Evolutionary conservation across 805 yeast genomes (phyloP).

Genomic region (Saccharomycopsis fermentans): DNA sequence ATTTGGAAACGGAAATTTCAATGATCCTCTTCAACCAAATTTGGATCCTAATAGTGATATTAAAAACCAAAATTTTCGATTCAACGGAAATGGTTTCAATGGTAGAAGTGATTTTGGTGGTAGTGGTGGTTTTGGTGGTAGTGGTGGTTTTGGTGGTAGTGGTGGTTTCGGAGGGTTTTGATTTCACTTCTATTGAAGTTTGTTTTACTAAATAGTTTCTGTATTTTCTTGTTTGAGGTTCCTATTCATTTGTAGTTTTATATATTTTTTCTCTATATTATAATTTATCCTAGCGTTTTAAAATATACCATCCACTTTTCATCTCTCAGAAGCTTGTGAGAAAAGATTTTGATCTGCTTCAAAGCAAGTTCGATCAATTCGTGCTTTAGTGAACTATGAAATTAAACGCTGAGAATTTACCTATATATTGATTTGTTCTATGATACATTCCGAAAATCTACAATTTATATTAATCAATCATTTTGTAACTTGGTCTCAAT

Average conservation of each 20-base stretch:
- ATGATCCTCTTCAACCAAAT: constrained; percentile 10
- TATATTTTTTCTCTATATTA: neutral
- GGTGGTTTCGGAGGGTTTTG: constrained; percentile 19
- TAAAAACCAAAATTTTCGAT: neutral
- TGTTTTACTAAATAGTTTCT: neutral
- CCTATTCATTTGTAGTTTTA: neutral
- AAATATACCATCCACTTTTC: too few relatives aligned
- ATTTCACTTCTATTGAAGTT: neutral
- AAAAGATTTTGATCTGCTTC: too few relatives aligned
- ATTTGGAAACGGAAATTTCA: constrained; percentile 11
- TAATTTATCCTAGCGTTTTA: too few relatives aligned
- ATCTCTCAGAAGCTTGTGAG: too few relatives aligned
- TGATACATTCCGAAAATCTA: too few relatives aligned
- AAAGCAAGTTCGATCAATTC: too few relatives aligned
- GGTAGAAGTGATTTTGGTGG: constrained; percentile 7
- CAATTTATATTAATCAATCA: too few relatives aligned
- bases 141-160: constrained; percentile 18
- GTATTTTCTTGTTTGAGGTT: neutral
- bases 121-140: constrained; percentile 17
- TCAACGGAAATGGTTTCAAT: neutral
- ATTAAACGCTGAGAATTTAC: too few relatives aligned
- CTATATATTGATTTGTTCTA: too few relatives aligned
- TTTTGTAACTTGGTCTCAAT: too few relatives aligned
- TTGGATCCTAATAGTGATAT: neutral
- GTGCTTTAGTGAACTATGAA: too few relatives aligned